phyloP scores from a whole-genome alignment of 139 green algal species.

The Zygnema circumcarinatum region DNA sequence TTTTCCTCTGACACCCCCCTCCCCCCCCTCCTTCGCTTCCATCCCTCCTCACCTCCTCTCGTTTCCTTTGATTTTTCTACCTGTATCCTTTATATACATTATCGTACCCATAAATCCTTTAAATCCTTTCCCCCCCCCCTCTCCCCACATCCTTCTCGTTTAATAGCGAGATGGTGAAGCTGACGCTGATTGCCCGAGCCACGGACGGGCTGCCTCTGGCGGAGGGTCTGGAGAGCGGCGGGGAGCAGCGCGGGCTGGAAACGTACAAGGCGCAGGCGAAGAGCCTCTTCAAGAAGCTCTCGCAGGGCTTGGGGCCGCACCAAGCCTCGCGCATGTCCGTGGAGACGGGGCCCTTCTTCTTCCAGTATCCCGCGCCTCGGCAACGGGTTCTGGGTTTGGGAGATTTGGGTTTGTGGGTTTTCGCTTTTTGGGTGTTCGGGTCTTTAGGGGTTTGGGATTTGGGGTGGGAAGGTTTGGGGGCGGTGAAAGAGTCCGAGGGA shows the following conservation, averaged over 20 bases:
- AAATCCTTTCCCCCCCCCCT: background rate
- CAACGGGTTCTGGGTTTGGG: too few species aligned
- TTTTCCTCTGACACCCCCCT: too few species aligned
- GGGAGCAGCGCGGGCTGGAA: conserved; percentile 81
- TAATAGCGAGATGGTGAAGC: conserved; percentile 81
- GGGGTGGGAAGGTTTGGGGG: too few species aligned
- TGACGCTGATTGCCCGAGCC: conserved; percentile 92
- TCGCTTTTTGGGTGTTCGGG: background rate
- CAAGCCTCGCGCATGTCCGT: conserved; percentile 74
- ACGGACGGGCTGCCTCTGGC: conserved; percentile 92
- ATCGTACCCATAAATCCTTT: background rate
- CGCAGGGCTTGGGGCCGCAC: conserved; percentile 34
- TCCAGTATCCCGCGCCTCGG: conserved; percentile 57
- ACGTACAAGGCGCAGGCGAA: conserved; percentile 95
- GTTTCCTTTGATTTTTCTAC: background rate
- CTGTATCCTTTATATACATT: background rate
- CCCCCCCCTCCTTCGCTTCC: too few species aligned
- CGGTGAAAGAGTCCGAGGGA: too few species aligned
- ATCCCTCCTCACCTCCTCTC: too few species aligned
- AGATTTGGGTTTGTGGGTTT: conserved; percentile 4
- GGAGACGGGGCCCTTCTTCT: conserved; percentile 70
- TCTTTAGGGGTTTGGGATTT: too few species aligned
- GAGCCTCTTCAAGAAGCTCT: conserved; percentile 78
- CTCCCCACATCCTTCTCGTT: background rate
- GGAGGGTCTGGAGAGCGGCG: conserved; percentile 93